Evolutionary conservation across 2,329 filamentous ascomycete species (phyloP), one percentile per base, ranked within the genome.

Genomic region (Aspergillus neotritici): DNA sequence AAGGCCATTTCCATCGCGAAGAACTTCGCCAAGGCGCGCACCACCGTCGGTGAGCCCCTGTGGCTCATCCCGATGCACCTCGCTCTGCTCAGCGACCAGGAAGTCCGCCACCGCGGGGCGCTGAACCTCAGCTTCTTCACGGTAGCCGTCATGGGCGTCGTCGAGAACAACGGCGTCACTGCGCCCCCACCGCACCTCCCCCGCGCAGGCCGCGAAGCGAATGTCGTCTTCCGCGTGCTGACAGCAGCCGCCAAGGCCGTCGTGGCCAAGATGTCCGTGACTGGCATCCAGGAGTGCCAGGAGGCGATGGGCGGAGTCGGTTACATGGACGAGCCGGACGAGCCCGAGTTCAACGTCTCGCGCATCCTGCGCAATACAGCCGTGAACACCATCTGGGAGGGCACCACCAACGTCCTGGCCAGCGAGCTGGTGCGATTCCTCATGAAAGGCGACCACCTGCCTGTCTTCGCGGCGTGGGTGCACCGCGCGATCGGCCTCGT

Each of bases 321-420:
- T 1, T 68, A 67, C 42, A 62, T 66, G 55, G 64, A 68, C 34
- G 64, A 67, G 38, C 42, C 62, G 6, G 61, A 67, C 46, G 77
- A 80, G 45, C 79, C 81, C 38, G 74, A 79, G 31, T 68, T 86
- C 44, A 88, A 87, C 54, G 66, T 87, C 3, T 75, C 83, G 0
- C 74, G 82, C 5, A 67, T 87, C 1, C 80, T 80, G 53, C 75
- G 85, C 6, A 84, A 87, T 53, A 78, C 75, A 2, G 66, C 71
- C 6, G 72, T 75, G 1, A 66, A 70, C 37, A 63, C 63, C 2
- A 83, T 87, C 37, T 86, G 82, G 81, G 83, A 86, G 61, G 82
- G 84, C 1, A 87, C 84, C 0, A 86, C 83, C 0, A 83, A 86
- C 54, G 81, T 88, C 5, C 70, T 88, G 43, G 78, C 79, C 4